Percentiles rank a stretch among this genome's conserved stretches.
phyloP scores from a whole-genome alignment of 164 flowering plant species.

The Protea cynaroides region DNA sequence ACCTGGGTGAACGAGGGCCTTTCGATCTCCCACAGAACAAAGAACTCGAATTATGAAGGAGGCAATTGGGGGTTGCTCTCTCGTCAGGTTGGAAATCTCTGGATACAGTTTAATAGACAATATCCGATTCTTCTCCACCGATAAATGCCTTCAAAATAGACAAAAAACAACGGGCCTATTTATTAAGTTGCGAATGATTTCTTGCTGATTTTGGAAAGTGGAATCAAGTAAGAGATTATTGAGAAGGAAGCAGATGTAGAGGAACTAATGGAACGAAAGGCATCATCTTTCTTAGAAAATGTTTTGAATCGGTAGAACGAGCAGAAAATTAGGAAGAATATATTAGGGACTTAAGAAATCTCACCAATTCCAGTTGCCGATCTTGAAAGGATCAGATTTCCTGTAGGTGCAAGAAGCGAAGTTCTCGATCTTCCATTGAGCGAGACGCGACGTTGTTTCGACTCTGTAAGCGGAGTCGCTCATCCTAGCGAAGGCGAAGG shows the following conservation, averaged over 20 bases:
- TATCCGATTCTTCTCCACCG: slow-evolving; percentile 70
- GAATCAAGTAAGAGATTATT: too few relatives aligned
- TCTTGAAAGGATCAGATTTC: slow-evolving; percentile 92
- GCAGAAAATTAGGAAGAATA: too few relatives aligned
- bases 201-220: too few relatives aligned
- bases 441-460: slow-evolving; percentile 81
- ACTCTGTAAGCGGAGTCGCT: slow-evolving; percentile 75
- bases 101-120: slow-evolving; percentile 68
- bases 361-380: slow-evolving; percentile 93
- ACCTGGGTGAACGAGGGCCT: slow-evolving; percentile 75
- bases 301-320: too few relatives aligned
- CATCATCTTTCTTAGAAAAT: too few relatives aligned
- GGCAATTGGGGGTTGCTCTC: slow-evolving; percentile 88
- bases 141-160: slow-evolving; percentile 56
- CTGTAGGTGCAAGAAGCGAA: slow-evolving; percentile 74
- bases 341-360: background rate
- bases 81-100: slow-evolving; percentile 58
- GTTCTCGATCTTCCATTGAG: slow-evolving; percentile 91
- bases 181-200: too few relatives aligned
- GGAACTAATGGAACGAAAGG: too few relatives aligned
- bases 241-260: too few relatives aligned
- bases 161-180: slow-evolving; percentile 2
- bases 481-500: slow-evolving; percentile 71
- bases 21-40: slow-evolving; percentile 55
- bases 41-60: slow-evolving; percentile 66